Conservation (phyloP, 192 early-diverging fungal species). For the Gaertneriomyces semiglobifer region DNA sequence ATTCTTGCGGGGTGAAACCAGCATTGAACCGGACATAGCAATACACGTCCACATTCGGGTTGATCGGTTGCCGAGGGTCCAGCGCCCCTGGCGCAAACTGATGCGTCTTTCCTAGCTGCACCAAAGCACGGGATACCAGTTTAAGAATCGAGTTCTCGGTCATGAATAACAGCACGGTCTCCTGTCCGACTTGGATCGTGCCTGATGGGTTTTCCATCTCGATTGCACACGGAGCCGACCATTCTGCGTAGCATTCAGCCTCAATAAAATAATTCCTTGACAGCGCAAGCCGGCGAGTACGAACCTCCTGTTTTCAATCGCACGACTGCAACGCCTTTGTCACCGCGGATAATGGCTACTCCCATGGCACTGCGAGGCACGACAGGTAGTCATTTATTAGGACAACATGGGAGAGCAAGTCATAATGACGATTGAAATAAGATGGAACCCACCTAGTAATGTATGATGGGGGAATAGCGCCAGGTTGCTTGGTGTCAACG, state of each 20-base stretch:
- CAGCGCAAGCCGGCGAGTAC: not conserved
- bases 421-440: too few relatives aligned
- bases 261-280: not conserved
- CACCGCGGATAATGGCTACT: slow-evolving; percentile 43
- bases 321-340: slow-evolving; percentile 50
- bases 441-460: slow-evolving; percentile 8
- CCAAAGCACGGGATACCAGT: slow-evolving; percentile 38
- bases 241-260: slow-evolving; percentile 33
- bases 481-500: slow-evolving; percentile 30
- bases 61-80: slow-evolving; percentile 24
- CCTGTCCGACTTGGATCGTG: slow-evolving; percentile 40
- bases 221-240: slow-evolving; percentile 58
- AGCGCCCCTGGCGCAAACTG: slow-evolving; percentile 46
- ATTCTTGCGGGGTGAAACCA: slow-evolving; percentile 45
- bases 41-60: slow-evolving; percentile 41
- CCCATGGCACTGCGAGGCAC: slow-evolving; percentile 30
- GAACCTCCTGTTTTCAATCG: slow-evolving; percentile 49
- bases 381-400: too few relatives aligned
- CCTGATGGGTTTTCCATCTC: slow-evolving; percentile 43
- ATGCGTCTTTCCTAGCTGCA: slow-evolving; percentile 45
- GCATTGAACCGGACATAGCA: slow-evolving; percentile 50
- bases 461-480: slow-evolving; percentile 34
- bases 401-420: too few relatives aligned
- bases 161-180: slow-evolving; percentile 54
- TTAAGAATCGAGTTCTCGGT: slow-evolving; percentile 41